phyloP scores from a whole-genome alignment of 2,329 filamentous ascomycete genomes.

The Hortaea sp. region DNA sequence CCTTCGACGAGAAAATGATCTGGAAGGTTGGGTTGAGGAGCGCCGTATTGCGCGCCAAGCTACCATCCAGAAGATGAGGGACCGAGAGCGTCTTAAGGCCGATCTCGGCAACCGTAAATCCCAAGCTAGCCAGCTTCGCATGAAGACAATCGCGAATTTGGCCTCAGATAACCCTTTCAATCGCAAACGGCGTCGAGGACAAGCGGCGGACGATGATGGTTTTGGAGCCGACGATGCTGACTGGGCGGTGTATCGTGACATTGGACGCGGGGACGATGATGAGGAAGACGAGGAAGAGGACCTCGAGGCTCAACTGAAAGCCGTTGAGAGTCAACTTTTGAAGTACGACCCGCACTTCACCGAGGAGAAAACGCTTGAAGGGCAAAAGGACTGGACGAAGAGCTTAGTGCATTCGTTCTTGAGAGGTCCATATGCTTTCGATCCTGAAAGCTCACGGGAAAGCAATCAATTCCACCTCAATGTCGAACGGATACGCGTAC shows the following conservation, averaged over 20 bases:
- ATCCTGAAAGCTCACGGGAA: slow-evolving; percentile 68
- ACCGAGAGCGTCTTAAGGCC: slow-evolving; percentile 83
- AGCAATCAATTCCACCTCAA: slow-evolving; percentile 88
- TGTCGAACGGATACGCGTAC: slow-evolving; percentile 98
- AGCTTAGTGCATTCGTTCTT: slow-evolving; percentile 82
- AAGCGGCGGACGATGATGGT: slow-evolving; percentile 90
- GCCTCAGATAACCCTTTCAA: slow-evolving; percentile 69
- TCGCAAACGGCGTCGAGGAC: slow-evolving; percentile 75
- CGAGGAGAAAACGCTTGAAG: slow-evolving; percentile 83
- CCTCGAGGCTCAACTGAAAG: slow-evolving; percentile 60
- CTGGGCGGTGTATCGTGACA: slow-evolving; percentile 93
- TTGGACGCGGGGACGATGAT: slow-evolving; percentile 79
- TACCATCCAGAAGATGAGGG: slow-evolving; percentile 76
- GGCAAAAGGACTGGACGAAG: slow-evolving; percentile 92
- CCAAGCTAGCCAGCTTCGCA: slow-evolving; percentile 87
- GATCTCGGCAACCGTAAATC: slow-evolving; percentile 96
- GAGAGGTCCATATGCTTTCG: slow-evolving; percentile 77
- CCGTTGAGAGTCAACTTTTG: slow-evolving; percentile 74
- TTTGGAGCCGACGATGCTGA: slow-evolving; percentile 97
- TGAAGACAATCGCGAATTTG: slow-evolving; percentile 95
- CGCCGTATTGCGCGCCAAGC: slow-evolving; percentile 62
- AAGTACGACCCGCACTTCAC: slow-evolving; percentile 80
- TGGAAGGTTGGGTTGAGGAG: slow-evolving; percentile 79
- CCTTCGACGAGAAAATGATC: slow-evolving; percentile 71
- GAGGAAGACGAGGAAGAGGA: slow-evolving; percentile 95